These are phyloP conservation scores for Saccharomyces pastorianus DNA, from an alignment of 1,139 yeast genomes.

Conservation along the genomic window DNA sequence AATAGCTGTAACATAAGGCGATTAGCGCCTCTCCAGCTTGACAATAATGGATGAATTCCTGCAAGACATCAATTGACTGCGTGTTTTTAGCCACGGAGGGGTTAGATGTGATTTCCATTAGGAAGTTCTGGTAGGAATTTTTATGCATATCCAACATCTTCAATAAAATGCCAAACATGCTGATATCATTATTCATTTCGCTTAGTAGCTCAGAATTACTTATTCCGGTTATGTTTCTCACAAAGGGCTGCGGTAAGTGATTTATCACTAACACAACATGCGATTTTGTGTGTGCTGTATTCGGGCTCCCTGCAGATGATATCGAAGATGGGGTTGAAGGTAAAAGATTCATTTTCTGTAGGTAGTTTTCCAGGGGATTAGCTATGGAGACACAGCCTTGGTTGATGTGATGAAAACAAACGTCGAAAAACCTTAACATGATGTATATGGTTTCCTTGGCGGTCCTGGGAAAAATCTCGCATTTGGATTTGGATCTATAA, in stretches of 20 bases:
- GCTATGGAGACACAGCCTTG: constrained; percentile 20
- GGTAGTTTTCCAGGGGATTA: constrained; percentile 22
- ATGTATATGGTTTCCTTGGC: constrained; percentile 27
- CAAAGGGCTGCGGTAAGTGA: constrained; percentile 22
- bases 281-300: constrained; percentile 12
- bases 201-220: constrained; percentile 11
- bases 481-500: constrained; percentile 9
- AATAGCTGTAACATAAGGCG: constrained; percentile 20
- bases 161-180: constrained; percentile 19
- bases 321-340: constrained; percentile 8
- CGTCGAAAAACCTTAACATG: constrained; percentile 27
- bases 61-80: neutral
- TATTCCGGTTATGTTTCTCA: constrained; percentile 15
- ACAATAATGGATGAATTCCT: constrained; percentile 12
- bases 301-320: constrained; percentile 10
- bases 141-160: constrained; percentile 17
- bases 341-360: constrained; percentile 12
- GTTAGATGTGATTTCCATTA: constrained; percentile 11
- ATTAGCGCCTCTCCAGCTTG: constrained; percentile 20
- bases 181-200: constrained; percentile 16
- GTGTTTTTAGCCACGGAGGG: neutral
- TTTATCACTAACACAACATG: constrained; percentile 15
- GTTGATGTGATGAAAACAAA: constrained; percentile 21
- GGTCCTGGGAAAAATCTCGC: constrained; percentile 5
- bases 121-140: constrained; percentile 13